These are phyloP conservation scores for Suillus tomentosus DNA, from an alignment of 768 basidiomycete species.

Conservation along the genomic window DNA sequence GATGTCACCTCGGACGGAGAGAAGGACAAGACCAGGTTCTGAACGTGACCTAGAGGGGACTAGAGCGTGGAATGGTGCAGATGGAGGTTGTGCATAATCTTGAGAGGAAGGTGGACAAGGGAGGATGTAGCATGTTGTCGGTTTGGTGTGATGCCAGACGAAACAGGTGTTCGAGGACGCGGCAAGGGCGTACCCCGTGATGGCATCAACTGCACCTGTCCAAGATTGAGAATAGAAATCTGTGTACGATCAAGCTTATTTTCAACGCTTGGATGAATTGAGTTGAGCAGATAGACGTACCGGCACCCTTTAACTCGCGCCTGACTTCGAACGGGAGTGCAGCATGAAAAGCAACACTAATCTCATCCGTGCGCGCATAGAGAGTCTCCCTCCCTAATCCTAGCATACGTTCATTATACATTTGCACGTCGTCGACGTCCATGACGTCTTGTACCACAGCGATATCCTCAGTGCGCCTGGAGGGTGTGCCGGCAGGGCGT, in stretches of 20 bases:
- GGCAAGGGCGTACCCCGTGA: constrained; percentile 74
- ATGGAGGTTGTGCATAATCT: constrained; percentile 45
- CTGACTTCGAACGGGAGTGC: constrained; percentile 73
- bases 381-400: constrained; percentile 32
- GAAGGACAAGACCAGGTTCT: constrained; percentile 86
- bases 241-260: constrained; percentile 26
- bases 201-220: constrained; percentile 68
- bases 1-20: constrained; percentile 68
- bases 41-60: constrained; percentile 58
- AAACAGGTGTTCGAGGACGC: constrained; percentile 75
- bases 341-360: constrained; percentile 67
- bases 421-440: constrained; percentile 64
- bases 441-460: constrained; percentile 54
- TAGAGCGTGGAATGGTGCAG: constrained; percentile 51
- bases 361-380: constrained; percentile 75
- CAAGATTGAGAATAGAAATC: constrained; percentile 72
- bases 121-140: constrained; percentile 82
- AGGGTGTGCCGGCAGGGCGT: constrained; percentile 25
- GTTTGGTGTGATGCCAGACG: constrained; percentile 82
- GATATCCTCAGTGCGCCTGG: constrained; percentile 34
- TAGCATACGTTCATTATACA: constrained; percentile 38
- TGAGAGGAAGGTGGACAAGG: constrained; percentile 58
- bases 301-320: constrained; percentile 67
- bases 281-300: constrained; percentile 34
- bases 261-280: constrained; percentile 1